phyloP scores from a whole-genome alignment of 768 basidiomycete species.

The Suillus ampliporus region DNA sequence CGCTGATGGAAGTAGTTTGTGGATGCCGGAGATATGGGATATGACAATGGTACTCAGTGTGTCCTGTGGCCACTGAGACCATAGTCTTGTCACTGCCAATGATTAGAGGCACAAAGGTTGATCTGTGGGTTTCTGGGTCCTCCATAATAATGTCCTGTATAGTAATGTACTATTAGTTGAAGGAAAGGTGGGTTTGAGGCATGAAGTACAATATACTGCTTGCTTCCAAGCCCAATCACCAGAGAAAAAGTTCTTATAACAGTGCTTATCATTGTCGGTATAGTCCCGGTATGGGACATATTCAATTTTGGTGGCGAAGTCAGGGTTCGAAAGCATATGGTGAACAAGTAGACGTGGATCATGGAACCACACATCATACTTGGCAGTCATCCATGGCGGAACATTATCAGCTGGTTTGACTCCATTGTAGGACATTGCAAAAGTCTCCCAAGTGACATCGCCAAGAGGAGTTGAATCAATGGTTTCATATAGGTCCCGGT shows the following conservation, averaged over 20 bases:
- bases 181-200: neutral
- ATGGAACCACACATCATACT: conserved; percentile 35
- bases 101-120: conserved; percentile 39
- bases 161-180: neutral
- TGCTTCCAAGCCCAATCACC: conserved; percentile 36
- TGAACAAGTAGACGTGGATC: conserved; percentile 22
- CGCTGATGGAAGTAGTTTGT: too few relatives aligned
- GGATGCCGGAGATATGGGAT: too few relatives aligned
- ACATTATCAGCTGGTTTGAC: conserved; percentile 13
- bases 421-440: conserved; percentile 24
- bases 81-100: conserved; percentile 48
- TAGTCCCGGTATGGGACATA: conserved; percentile 21
- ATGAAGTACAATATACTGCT: conserved; percentile 26
- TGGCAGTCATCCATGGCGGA: conserved; percentile 33
- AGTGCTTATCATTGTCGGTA: conserved; percentile 9
- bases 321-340: conserved; percentile 29
- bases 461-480: conserved; percentile 35
- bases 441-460: conserved; percentile 35
- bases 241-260: conserved; percentile 27
- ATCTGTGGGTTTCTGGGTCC: conserved; percentile 32
- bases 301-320: conserved; percentile 27
- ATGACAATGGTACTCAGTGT: conserved; percentile 34
- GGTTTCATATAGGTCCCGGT: conserved; percentile 25
- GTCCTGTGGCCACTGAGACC: conserved; percentile 37
- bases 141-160: conserved; percentile 28